Evolutionary conservation across 345 rosid species (phyloP).

Genomic region (rapeseed (Brassica napus)): DNA sequence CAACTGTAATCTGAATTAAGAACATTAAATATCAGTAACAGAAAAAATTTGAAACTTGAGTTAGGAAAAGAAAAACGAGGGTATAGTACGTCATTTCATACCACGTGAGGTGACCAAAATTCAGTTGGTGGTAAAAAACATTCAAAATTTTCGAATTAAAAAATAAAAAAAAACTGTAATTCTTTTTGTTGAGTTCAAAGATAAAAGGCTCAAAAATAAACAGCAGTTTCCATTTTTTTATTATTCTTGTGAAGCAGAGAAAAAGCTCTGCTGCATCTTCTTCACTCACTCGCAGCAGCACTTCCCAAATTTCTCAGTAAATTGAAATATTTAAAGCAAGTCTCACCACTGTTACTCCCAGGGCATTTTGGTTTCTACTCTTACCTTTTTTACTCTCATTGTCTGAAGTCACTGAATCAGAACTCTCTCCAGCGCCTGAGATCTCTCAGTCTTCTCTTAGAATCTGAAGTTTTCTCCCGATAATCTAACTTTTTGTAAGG

Average conservation of each 20-base stretch:
- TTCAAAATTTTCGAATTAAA: conserved; percentile 37
- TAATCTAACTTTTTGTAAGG: conserved; percentile 28
- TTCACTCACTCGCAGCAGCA: conserved; percentile 38
- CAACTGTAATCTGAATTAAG: not conserved
- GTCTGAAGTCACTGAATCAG: conserved; percentile 24
- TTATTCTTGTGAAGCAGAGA: conserved; percentile 42
- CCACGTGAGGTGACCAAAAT: conserved; percentile 31
- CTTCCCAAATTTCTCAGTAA: conserved; percentile 35
- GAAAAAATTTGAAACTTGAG: not conserved
- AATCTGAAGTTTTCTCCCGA: conserved; percentile 22
- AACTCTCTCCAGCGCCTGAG: conserved; percentile 25
- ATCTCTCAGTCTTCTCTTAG: conserved; percentile 10
- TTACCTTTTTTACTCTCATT: conserved; percentile 4
- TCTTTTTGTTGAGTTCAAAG: not conserved
- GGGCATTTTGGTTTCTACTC: conserved; percentile 15
- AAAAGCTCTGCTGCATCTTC: conserved; percentile 47
- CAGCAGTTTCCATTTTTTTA: conserved; percentile 17
- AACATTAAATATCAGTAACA: conserved; percentile 9
- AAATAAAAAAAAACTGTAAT: conserved; percentile 21
- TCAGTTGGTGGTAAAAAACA: conserved; percentile 49
- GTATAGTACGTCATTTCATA: conserved; percentile 28
- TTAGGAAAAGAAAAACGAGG: not conserved
- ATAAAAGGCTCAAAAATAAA: conserved; percentile 5
- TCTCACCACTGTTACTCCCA: conserved; percentile 12
- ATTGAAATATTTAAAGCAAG: conserved; percentile 43